Conservation (phyloP, 306 rosid species). For the Echinosophora koreensis region DNA sequence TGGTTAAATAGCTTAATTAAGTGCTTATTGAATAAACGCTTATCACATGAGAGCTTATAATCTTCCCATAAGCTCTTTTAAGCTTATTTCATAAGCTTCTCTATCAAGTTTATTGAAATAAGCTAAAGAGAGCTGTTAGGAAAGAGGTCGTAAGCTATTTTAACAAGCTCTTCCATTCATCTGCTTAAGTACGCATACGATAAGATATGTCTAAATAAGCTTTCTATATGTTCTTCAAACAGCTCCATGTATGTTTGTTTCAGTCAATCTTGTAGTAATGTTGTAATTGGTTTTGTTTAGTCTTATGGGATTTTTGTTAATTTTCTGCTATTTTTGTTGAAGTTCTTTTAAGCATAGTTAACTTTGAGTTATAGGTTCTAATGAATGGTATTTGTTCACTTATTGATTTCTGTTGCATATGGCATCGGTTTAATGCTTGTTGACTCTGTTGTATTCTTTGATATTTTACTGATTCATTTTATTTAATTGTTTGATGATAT, state of each 20-base stretch:
- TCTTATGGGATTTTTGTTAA: neutral
- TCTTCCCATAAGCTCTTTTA: no score
- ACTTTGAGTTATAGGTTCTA: neutral
- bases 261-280: neutral
- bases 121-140: no score
- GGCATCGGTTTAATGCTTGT: neutral
- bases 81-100: no score
- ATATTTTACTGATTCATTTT: slow-evolving; percentile 16
- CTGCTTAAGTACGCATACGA: no score
- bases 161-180: no score
- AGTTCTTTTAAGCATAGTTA: neutral
- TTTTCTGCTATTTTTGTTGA: neutral
- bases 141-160: no score
- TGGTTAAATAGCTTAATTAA: no score
- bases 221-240: no score
- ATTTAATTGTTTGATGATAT: neutral
- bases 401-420: neutral
- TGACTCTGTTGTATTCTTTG: neutral
- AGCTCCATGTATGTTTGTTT: neutral
- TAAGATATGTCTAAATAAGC: no score
- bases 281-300: neutral
- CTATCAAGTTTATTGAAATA: no score
- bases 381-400: neutral
- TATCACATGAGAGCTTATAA: no score
- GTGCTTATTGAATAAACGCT: no score